Base-by-base conservation (phyloP, 768 basidiomycete species). In the Mycena crocata region DNA sequence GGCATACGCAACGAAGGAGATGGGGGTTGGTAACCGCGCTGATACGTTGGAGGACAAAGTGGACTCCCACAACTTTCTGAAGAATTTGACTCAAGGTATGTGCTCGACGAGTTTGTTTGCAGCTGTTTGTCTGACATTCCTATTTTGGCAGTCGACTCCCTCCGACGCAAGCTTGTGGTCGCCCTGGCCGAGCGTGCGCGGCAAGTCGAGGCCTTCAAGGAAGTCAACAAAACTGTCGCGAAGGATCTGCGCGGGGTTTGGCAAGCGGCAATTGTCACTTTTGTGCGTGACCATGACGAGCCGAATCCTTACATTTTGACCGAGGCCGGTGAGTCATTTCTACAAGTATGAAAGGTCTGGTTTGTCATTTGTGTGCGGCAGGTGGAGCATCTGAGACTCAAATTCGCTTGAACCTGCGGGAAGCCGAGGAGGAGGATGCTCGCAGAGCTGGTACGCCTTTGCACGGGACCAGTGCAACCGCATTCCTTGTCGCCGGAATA, bases 1-100 rank as follows among this genome's bases (percentile, higher is more conserved):
- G 0, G 68, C 75, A 0, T 59, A 62, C 9, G 74, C 72, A 31
- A 80, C 76, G 0, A 71, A 72, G 12, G 77, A 81, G 23, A 79
- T 77, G 77, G 73, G 73, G 0, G 71, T 72, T 0, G 75, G 76
- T 0, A 40, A 62, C 2, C 64, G 73, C 0, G 54, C 68, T 5
- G 76, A 78, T 23, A 72, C 71, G 0, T 23, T 82, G 3, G 76
- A 81, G 32, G 66, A 68, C 23, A 48, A 52, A 23, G 30, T 49
- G 10, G 78, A 80, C 37, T 48, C 69, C 17, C 73, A 57, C 24
- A 68, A 68, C 39, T 62, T 44, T 30, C n/a, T 50, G n/a, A 71
- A 71, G 49, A 64, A 67, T 37, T 17, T 68, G 3, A 37, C 34
- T 10, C 30, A 52, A 52, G 50, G 50, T 52, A 21, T 21, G 26